A percentile compares a stretch with the other conserved stretches of the same genome.
Evolutionary conservation across 352 stramenopile species (phyloP).

Genomic region (Phytophthora cryptogea): DNA sequence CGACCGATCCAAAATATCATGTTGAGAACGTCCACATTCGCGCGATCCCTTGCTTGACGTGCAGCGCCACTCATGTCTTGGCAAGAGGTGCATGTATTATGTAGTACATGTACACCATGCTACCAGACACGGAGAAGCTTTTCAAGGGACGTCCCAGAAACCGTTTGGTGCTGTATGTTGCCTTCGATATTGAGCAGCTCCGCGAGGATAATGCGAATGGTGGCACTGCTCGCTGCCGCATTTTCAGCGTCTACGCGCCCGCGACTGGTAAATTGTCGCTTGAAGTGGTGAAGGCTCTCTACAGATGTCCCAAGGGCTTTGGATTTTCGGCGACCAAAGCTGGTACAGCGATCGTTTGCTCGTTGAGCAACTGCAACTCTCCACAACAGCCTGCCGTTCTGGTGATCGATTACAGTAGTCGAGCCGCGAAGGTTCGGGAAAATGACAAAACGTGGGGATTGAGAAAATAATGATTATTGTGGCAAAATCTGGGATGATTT

Average conservation of each 20-base stretch:
- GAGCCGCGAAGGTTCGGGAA: neutral
- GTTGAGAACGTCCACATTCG: conserved; percentile 1
- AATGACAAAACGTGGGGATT: too few species aligned
- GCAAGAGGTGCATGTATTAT: too few species aligned
- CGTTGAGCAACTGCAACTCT: neutral
- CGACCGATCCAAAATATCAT: neutral
- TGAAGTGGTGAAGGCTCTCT: conserved; percentile 8
- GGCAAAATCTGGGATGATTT: too few species aligned
- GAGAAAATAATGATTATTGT: too few species aligned
- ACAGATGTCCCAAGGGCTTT: conserved; percentile 4
- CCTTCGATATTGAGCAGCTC: too few species aligned
- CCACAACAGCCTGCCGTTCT: neutral
- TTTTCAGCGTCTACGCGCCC: conserved; percentile 4
- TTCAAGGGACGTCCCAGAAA: too few species aligned
- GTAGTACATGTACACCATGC: too few species aligned
- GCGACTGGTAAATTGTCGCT: conserved; percentile 19
- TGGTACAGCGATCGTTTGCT: neutral
- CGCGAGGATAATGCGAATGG: neutral
- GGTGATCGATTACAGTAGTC: conserved; percentile 1
- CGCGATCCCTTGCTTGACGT: neutral
- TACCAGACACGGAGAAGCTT: too few species aligned
- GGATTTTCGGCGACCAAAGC: neutral
- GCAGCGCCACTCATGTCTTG: neutral
- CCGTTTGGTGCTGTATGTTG: too few species aligned
- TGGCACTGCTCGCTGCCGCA: neutral